Evolutionary conservation across 2,329 filamentous ascomycete species (phyloP).

Genomic region (Fulvia fulva): DNA sequence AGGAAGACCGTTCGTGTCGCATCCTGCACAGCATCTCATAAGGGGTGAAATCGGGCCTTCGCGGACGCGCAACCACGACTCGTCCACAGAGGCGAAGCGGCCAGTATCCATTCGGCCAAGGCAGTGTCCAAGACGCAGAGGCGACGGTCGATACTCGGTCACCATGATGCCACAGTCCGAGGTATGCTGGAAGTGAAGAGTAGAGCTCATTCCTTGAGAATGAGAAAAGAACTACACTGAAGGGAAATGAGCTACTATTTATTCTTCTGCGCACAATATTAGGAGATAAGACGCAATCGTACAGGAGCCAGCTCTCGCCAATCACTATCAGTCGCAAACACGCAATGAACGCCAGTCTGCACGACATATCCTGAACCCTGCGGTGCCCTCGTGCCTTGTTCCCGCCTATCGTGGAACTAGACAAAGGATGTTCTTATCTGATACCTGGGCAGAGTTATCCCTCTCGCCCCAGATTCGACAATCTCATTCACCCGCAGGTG

Average conservation of each 20-base stretch:
- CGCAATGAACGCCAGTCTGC: not conserved
- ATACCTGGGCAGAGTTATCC: not conserved
- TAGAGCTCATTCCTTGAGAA: not conserved
- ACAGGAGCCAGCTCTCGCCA: not conserved
- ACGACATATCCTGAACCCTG: conserved; percentile 8
- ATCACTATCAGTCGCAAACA: conserved; percentile 4
- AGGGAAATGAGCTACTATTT: not conserved
- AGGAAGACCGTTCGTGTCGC: not conserved
- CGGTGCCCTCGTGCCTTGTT: conserved; percentile 4
- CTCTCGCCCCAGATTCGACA: conserved; percentile 6
- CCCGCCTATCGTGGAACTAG: conserved; percentile 8
- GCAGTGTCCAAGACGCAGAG: not conserved
- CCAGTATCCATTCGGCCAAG: not conserved
- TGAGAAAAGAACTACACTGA: not conserved
- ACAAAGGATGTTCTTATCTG: conserved; percentile 8
- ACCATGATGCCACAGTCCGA: not conserved
- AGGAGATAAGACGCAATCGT: not conserved
- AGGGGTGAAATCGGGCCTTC: not conserved
- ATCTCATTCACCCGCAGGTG: not conserved
- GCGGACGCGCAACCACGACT: not conserved
- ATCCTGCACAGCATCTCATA: not conserved
- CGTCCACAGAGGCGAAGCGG: conserved; percentile 4
- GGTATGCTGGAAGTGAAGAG: not conserved
- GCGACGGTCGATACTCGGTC: conserved; percentile 5
- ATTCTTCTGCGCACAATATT: not conserved